A percentile compares a stretch with the other conserved stretches of the same genome.
Evolutionary conservation across 148 eudicot species (phyloP).

Genomic region (Cornus kousa): DNA sequence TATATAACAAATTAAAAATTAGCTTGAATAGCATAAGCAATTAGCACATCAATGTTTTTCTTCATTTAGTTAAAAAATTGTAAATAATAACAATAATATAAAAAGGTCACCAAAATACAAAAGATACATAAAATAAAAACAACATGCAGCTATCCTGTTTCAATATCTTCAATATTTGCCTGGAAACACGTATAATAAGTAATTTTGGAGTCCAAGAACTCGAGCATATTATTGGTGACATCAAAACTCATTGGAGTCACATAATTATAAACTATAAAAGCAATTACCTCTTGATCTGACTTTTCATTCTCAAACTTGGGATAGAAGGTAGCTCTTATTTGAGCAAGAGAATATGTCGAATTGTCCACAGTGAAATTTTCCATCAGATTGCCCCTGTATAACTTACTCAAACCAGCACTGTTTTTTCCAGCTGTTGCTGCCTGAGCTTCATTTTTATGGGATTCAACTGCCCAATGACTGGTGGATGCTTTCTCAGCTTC

Average conservation of each 20-base stretch:
- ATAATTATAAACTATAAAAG: too few species aligned
- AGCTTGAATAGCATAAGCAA: slow-evolving; percentile 2
- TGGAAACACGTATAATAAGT: neutral
- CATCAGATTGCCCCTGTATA: slow-evolving; percentile 40
- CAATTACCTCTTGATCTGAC: slow-evolving; percentile 90
- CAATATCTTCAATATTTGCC: neutral
- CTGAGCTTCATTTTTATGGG: slow-evolving; percentile 17
- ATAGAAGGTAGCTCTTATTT: slow-evolving; percentile 90
- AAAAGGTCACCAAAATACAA: neutral
- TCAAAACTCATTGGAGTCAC: too few species aligned
- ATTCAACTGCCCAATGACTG: slow-evolving; percentile 16
- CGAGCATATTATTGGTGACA: neutral
- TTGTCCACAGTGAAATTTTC: slow-evolving; percentile 79
- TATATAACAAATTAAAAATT: neutral
- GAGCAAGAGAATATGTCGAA: slow-evolving; percentile 64
- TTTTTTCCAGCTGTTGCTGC: slow-evolving; percentile 26
- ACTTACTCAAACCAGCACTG: slow-evolving; percentile 29
- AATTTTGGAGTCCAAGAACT: neutral
- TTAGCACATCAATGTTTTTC: neutral
- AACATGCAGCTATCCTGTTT: neutral
- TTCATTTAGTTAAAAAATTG: neutral
- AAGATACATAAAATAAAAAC: neutral
- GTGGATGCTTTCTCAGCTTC: slow-evolving; percentile 24
- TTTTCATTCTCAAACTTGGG: slow-evolving; percentile 99
- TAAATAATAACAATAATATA: too few species aligned